Evolutionary conservation across 2,329 filamentous ascomycete genomes (phyloP).

Genomic region (Verticillium nonalfalfae): DNA sequence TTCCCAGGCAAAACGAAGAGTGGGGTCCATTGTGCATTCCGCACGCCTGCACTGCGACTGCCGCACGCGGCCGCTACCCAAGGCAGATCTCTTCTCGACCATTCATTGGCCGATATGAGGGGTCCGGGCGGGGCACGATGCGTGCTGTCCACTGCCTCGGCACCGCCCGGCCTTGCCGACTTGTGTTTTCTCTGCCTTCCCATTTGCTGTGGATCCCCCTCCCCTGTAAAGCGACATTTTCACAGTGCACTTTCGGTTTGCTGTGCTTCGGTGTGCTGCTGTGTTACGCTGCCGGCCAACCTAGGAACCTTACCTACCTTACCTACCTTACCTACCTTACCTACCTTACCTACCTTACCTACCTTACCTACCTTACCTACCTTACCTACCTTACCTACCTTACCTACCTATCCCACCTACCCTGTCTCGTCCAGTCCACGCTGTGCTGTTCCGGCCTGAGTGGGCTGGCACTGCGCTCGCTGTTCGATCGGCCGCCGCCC

Average conservation of each 20-base stretch:
- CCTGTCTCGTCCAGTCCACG: too few species aligned
- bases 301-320: too few species aligned
- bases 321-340: too few species aligned
- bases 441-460: too few species aligned
- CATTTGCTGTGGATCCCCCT: background rate
- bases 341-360: too few species aligned
- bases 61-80: background rate
- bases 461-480: too few species aligned
- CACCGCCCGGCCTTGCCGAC: background rate
- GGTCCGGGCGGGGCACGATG: background rate
- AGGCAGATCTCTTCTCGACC: background rate
- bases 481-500: background rate
- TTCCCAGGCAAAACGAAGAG: background rate
- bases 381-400: too few species aligned
- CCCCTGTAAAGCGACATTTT: too few species aligned
- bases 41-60: background rate
- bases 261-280: too few species aligned
- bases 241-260: background rate
- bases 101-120: background rate
- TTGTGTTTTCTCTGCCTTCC: background rate
- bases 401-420: too few species aligned
- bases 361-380: too few species aligned
- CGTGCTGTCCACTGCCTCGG: background rate
- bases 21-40: background rate
- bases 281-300: too few species aligned